Evolutionary conservation across 148 eudicot genomes (phyloP).

Genomic region (Hydrangea macrophylla): DNA sequence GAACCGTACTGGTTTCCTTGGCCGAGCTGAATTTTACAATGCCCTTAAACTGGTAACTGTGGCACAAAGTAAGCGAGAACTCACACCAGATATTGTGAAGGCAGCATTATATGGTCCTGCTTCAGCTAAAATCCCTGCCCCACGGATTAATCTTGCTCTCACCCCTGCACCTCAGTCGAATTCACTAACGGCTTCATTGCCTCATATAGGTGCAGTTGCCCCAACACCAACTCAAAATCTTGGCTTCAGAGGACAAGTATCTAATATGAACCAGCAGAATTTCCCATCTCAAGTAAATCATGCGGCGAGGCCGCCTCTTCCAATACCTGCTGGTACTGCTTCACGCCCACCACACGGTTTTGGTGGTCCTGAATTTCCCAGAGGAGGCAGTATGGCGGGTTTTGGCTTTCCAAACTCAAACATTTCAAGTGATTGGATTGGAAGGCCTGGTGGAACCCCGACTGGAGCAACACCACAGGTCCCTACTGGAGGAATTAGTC

Average conservation of each 20-base stretch:
- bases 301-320: conserved; percentile 55
- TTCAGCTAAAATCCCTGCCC: conserved; percentile 92
- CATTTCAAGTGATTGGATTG: conserved; percentile 53
- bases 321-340: conserved; percentile 36
- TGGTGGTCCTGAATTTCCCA: conserved; percentile 25
- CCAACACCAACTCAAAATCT: conserved; percentile 46
- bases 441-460: conserved; percentile 40
- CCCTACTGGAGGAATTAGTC: conserved; percentile 46
- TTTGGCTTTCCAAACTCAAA: conserved; percentile 40
- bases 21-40: conserved; percentile 81
- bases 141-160: conserved; percentile 70
- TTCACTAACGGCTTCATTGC: conserved; percentile 40
- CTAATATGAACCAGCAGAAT: conserved; percentile 58
- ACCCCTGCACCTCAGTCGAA: conserved; percentile 45
- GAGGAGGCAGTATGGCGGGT: conserved; percentile 34
- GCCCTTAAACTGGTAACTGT: conserved; percentile 95
- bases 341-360: conserved; percentile 44
- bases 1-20: conserved; percentile 80
- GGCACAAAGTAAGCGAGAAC: conserved; percentile 94
- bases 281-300: conserved; percentile 58
- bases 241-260: conserved; percentile 64
- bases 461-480: conserved; percentile 42
- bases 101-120: conserved; percentile 95
- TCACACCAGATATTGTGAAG: conserved; percentile 94
- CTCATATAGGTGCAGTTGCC: conserved; percentile 48